A percentile compares a stretch with the other conserved stretches of the same genome.
phyloP scores from a whole-genome alignment of 2,329 filamentous ascomycete species.

The Arthrinium puccinioides region DNA sequence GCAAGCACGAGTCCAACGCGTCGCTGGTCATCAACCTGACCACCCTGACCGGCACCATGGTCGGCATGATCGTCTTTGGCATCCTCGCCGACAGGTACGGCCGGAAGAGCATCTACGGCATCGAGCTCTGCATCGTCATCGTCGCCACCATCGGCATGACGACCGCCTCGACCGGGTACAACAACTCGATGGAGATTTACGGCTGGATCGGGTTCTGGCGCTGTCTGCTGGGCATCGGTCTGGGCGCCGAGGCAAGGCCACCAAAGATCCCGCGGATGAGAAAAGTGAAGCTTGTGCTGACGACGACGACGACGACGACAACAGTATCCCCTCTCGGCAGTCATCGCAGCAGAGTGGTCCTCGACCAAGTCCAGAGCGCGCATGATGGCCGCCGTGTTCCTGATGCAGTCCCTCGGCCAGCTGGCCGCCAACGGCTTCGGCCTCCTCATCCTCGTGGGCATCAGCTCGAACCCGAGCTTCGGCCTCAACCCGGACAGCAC shows the following conservation, averaged over 20 bases:
- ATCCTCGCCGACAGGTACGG: slow-evolving; percentile 3
- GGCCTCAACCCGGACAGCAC: slow-evolving; percentile 22
- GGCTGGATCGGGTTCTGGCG: slow-evolving; percentile 26
- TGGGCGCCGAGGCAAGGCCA: slow-evolving; percentile 14
- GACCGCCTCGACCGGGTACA: slow-evolving; percentile 10
- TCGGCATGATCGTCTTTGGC: slow-evolving; percentile 4
- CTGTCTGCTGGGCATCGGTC: slow-evolving; percentile 14
- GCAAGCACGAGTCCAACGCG: neutral
- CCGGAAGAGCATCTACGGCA: slow-evolving; percentile 3
- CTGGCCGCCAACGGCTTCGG: slow-evolving; percentile 57
- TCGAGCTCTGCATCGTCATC: slow-evolving; percentile 3
- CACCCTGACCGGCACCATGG: neutral
- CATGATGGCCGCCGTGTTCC: slow-evolving; percentile 62
- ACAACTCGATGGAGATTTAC: slow-evolving; percentile 13
- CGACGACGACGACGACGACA: too few species aligned
- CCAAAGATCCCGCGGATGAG: too few species aligned
- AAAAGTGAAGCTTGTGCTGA: too few species aligned
- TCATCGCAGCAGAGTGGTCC: slow-evolving; percentile 61
- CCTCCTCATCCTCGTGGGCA: slow-evolving; percentile 11
- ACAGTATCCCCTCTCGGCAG: slow-evolving; percentile 57
- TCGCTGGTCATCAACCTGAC: slow-evolving; percentile 1
- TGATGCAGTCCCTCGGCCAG: slow-evolving; percentile 64
- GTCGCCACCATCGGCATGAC: slow-evolving; percentile 10
- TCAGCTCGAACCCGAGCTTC: slow-evolving; percentile 14
- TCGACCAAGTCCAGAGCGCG: slow-evolving; percentile 56